Conservation (phyloP, 345 rosid species). For the Carallia brachiata region DNA sequence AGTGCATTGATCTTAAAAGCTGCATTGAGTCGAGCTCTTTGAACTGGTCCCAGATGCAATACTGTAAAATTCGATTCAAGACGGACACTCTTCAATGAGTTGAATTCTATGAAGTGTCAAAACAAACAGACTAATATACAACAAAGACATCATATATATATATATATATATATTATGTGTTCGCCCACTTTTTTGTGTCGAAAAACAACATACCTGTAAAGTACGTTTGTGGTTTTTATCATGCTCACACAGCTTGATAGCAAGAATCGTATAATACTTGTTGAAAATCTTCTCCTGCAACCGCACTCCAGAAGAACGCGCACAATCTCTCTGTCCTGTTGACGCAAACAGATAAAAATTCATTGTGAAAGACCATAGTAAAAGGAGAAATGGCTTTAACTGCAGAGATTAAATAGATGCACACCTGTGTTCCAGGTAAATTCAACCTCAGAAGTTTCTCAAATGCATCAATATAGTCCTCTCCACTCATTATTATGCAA, state of each 20-base stretch:
- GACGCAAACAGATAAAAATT: not conserved
- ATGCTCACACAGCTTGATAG: constrained; percentile 76
- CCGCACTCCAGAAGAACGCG: constrained; percentile 88
- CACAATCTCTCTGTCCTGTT: constrained; percentile 88
- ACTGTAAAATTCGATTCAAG: constrained; percentile 39
- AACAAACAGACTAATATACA: no score
- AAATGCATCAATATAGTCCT: constrained; percentile 86
- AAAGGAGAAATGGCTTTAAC: not conserved
- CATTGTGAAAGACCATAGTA: not conserved
- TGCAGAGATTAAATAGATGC: constrained; percentile 4
- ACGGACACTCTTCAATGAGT: not conserved
- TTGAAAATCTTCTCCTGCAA: constrained; percentile 83
- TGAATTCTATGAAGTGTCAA: not conserved
- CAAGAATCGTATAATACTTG: constrained; percentile 75
- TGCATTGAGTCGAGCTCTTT: constrained; percentile 74
- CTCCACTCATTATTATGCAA: constrained; percentile 91
- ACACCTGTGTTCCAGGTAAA: constrained; percentile 78
- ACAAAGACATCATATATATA: no score
- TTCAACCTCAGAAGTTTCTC: constrained; percentile 85
- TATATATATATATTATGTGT: not conserved
- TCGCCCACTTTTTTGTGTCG: not conserved
- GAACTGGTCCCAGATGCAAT: constrained; percentile 85
- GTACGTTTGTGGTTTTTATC: constrained; percentile 90
- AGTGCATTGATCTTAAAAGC: constrained; percentile 77
- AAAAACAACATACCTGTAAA: constrained; percentile 52